Conservation (phyloP, 73 alveolate genomes). For the Diophrys sp. region DNA sequence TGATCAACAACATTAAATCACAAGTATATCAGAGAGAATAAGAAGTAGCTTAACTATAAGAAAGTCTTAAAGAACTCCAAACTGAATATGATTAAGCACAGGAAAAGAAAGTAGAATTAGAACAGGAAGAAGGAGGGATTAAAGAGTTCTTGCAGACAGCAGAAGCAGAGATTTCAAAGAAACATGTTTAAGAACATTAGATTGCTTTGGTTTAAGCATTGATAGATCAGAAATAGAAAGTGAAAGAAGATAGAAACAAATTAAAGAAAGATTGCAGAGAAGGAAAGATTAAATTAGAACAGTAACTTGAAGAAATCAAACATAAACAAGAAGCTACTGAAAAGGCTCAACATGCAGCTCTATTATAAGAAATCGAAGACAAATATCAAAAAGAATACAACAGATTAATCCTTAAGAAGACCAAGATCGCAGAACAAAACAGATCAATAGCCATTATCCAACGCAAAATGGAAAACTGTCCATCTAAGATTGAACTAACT, state of each 20-base stretch:
- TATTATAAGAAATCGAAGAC: constrained; percentile 42
- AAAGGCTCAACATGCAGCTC: constrained; percentile 49
- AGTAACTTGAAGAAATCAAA: constrained; percentile 46
- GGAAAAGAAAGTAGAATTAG: not conserved
- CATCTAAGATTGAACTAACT: constrained; percentile 63
- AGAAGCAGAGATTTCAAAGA: constrained; percentile 5
- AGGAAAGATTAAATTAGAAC: constrained; percentile 45
- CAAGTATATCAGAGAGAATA: constrained; percentile 18
- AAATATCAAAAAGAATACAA: constrained; percentile 51
- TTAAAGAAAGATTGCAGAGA: constrained; percentile 55
- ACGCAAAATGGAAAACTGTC: constrained; percentile 68
- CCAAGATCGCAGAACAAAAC: constrained; percentile 51
- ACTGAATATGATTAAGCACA: not conserved
- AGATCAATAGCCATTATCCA: constrained; percentile 49
- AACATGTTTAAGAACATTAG: constrained; percentile 45
- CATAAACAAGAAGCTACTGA: constrained; percentile 45
- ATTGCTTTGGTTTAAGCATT: constrained; percentile 41
- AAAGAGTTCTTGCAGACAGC: not conserved
- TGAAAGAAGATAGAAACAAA: constrained; percentile 39
- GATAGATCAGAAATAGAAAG: constrained; percentile 48
- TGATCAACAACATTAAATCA: constrained; percentile 18
- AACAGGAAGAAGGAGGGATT: not conserved
- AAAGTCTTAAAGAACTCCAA: not conserved
- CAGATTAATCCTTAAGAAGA: constrained; percentile 38
- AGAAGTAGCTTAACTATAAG: constrained; percentile 15